Evolutionary conservation across 495 filamentous ascomycete species (phyloP), one percentile per base, ranked within the genome.

Genomic region (Darksidea phi): DNA sequence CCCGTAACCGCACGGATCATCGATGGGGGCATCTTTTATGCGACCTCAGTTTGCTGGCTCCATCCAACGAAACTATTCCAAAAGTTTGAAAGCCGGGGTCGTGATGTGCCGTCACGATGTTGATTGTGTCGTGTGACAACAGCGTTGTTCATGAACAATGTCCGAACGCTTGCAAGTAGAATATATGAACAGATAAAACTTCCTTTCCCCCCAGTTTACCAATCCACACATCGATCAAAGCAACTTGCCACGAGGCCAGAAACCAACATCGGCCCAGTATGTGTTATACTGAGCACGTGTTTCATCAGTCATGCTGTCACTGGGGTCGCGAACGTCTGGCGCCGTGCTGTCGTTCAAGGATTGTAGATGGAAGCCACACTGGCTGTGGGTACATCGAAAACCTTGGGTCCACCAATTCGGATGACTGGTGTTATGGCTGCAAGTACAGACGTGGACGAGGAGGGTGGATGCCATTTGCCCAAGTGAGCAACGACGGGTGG

Each of bases 201-300:
- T 43, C 4, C 41, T 6, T 4, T 43, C 18, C 41, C 18, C 13
- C 15, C 41, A 6, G 13, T 43, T 6, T 43, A 6, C 41, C 4
- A 15, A 13, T 13, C 3, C 13, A 43, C 15, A 43, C 15, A 43
- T 13, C 13, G 18, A 3, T 15, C n/a, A n/a, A 15, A 15, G 15
- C 13, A 43, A 15, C 15, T 20, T 6, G 6, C 15, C 3, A 6
- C 18, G 3, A 20, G 13, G 18, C 5, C 41, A 43, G 41, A 4
- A 11, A 21, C n/a, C n/a, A n/a, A 2, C 48, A 13, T 3, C 11
- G 20, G 41, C 18, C 28, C 43, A 53, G 10, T 20, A 70, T 70
- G 67, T 70, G 67, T 48, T 38, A 53, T 20, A 64, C 53, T 2
- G 67, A 70, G 36, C 28, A 67, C 38, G 64, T 70, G n/a, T 70